These are phyloP conservation scores for Solanum gracilifrons DNA, from an alignment of 257 asterid genomes.

Conservation along the genomic window DNA sequence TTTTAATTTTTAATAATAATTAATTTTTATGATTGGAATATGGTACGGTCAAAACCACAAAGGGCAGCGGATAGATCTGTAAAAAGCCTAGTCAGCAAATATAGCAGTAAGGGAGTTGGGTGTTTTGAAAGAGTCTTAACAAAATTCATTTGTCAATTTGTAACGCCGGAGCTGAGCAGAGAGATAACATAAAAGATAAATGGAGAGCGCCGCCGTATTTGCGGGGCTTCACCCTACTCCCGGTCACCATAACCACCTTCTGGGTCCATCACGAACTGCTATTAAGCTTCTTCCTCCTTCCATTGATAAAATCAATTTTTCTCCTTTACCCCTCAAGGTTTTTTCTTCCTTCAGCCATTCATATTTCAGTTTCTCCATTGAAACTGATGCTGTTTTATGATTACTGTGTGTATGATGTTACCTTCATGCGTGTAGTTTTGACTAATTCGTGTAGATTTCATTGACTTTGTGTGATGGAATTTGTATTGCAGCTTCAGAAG, in stretches of 20 bases:
- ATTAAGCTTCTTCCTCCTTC: slow-evolving; percentile 6
- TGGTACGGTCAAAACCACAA: neutral
- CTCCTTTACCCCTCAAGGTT: slow-evolving; percentile 19
- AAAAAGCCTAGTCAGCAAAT: neutral
- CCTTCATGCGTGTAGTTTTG: neutral
- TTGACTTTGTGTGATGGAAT: neutral
- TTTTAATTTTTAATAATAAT: neutral
- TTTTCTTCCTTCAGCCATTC: neutral
- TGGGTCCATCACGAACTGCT: slow-evolving; percentile 1
- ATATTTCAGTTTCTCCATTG: neutral
- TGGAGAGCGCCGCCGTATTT: slow-evolving; percentile 21
- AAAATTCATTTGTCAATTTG: neutral
- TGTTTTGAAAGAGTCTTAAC: neutral
- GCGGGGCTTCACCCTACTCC: slow-evolving; percentile 17
- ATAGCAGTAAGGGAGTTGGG: neutral
- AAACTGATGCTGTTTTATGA: neutral
- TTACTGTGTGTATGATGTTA: neutral
- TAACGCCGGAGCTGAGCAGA: neutral
- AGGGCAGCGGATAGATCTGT: neutral
- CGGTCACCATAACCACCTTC: slow-evolving; percentile 2
- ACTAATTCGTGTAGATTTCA: neutral
- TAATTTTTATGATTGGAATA: neutral
- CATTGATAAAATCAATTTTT: neutral
- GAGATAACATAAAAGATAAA: neutral
- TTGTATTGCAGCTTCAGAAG: slow-evolving; percentile 12